phyloP scores from a whole-genome alignment of 2,329 filamentous ascomycete species.

The Penicillium sp. region DNA sequence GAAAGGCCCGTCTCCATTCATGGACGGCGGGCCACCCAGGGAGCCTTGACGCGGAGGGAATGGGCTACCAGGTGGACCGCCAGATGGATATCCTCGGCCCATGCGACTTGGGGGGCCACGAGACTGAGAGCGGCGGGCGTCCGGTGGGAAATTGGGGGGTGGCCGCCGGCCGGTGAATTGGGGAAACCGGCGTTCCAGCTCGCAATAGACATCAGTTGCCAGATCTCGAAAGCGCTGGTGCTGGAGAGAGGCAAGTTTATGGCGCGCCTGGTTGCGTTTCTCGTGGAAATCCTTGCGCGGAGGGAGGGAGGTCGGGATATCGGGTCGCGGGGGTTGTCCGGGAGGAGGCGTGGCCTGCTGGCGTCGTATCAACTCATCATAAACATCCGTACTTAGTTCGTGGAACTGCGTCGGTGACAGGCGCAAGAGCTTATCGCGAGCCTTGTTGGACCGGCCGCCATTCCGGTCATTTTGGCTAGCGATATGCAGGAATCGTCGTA shows the following conservation, averaged over 20 bases:
- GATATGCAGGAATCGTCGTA: constrained; percentile 74
- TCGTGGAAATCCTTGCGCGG: constrained; percentile 92
- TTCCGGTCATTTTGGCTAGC: constrained; percentile 75
- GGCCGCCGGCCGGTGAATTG: constrained; percentile 75
- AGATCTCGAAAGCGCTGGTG: constrained; percentile 86
- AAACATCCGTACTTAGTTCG: constrained; percentile 96
- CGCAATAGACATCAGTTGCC: constrained; percentile 94
- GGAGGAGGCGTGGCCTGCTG: constrained; percentile 66
- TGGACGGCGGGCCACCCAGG: constrained; percentile 47
- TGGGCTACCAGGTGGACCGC: constrained; percentile 40
- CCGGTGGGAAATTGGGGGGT: constrained; percentile 56
- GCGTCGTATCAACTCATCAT: constrained; percentile 87
- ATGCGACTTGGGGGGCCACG: constrained; percentile 40
- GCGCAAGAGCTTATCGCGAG: constrained; percentile 89
- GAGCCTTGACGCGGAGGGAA: constrained; percentile 48
- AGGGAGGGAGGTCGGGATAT: constrained; percentile 71
- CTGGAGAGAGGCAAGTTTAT: constrained; percentile 89
- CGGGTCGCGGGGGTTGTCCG: constrained; percentile 45
- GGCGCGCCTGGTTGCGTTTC: constrained; percentile 95
- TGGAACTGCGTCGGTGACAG: constrained; percentile 93
- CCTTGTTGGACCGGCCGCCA: constrained; percentile 79
- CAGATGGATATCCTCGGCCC: constrained; percentile 42
- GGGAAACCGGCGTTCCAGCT: constrained; percentile 88
- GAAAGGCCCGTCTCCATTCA: constrained; percentile 72
- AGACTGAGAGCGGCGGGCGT: constrained; percentile 47